These are phyloP conservation scores for Xylaria venustula DNA, from an alignment of 495 filamentous ascomycete species.

Conservation along the genomic window DNA sequence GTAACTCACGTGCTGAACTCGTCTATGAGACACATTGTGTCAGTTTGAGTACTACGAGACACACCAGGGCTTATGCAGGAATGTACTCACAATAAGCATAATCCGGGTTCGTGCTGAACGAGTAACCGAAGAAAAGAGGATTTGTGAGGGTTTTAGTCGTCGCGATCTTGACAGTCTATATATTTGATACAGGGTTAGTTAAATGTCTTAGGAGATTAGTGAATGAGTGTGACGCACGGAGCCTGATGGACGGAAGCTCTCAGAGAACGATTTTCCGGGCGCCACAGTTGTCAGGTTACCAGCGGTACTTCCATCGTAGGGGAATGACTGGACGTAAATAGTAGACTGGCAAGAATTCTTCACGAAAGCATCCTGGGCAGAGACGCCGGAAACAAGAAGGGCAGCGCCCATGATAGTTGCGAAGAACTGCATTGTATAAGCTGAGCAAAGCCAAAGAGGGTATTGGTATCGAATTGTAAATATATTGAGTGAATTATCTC, in stretches of 20 bases:
- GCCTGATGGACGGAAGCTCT: conserved; percentile 25
- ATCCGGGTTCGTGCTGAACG: conserved; percentile 25
- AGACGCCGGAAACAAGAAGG: conserved; percentile 20
- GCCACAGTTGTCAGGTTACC: conserved; percentile 20
- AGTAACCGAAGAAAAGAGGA: conserved; percentile 35
- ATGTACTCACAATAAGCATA: conserved; percentile 27
- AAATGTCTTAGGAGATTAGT: not conserved
- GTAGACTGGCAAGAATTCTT: conserved; percentile 22
- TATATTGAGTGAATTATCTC: no score
- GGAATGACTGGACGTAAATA: conserved; percentile 29
- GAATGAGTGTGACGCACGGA: conserved; percentile 22
- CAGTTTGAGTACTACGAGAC: conserved; percentile 10
- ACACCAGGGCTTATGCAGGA: not conserved
- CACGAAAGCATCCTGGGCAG: conserved; percentile 27
- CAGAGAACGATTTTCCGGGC: conserved; percentile 17
- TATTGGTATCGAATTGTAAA: not conserved
- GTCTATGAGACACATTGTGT: conserved; percentile 18
- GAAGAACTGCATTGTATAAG: conserved; percentile 30
- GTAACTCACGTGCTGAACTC: conserved; percentile 25
- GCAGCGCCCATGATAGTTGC: conserved; percentile 22
- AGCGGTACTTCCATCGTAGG: conserved; percentile 25
- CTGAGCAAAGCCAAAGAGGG: not conserved
- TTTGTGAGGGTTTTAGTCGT: conserved; percentile 30
- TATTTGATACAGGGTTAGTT: conserved; percentile 13
- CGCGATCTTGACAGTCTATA: conserved; percentile 37